Evolutionary conservation across 2,329 filamentous ascomycete species (phyloP).

Genomic region (Colletotrichum endophyticum): DNA sequence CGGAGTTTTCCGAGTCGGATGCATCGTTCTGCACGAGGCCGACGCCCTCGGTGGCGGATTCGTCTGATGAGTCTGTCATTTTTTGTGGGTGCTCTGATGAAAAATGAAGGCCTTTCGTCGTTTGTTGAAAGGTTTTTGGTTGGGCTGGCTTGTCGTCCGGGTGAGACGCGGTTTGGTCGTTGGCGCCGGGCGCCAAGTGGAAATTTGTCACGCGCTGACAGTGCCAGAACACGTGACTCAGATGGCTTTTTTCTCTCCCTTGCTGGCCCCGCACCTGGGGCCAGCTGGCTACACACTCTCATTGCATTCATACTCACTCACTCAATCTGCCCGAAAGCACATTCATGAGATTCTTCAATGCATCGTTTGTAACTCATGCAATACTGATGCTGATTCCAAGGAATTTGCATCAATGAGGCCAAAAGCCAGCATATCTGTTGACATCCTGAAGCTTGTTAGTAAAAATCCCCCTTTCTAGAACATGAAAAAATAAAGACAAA

Average conservation of each 20-base stretch:
- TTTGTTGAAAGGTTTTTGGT: neutral
- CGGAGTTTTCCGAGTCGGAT: neutral
- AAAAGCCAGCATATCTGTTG: too few species aligned
- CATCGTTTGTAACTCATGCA: too few species aligned
- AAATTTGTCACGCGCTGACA: neutral
- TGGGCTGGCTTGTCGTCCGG: neutral
- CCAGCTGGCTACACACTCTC: neutral
- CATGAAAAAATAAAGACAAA: too few species aligned
- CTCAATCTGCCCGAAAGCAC: too few species aligned
- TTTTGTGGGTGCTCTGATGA: neutral
- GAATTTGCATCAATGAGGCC: fast-evolving
- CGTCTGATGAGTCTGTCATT: slow-evolving; percentile 16
- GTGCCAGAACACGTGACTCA: neutral
- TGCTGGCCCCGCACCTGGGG: neutral
- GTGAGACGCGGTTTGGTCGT: neutral
- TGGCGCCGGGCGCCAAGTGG: neutral
- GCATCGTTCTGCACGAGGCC: slow-evolving; percentile 14
- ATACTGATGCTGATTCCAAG: fast-evolving
- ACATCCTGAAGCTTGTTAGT: too few species aligned
- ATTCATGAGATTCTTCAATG: too few species aligned
- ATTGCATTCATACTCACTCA: neutral
- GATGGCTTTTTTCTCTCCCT: neutral
- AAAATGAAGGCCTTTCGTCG: neutral
- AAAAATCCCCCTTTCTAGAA: too few species aligned
- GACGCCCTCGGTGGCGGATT: slow-evolving; percentile 1